Evolutionary conservation across 2,329 filamentous ascomycete genomes (phyloP).

Genomic region (Lasiodiplodia sp.): DNA sequence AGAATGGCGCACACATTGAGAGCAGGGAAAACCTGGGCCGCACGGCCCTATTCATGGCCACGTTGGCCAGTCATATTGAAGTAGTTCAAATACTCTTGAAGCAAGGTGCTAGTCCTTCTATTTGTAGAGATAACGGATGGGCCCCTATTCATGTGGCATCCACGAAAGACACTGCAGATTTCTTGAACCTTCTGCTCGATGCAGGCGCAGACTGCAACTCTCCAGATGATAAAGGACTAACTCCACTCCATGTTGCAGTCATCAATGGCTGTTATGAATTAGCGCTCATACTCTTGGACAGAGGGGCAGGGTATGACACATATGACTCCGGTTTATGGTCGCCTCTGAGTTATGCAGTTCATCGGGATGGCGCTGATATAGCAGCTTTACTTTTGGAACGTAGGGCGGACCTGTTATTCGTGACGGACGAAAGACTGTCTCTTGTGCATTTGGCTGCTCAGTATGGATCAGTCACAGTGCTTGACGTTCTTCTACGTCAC

Average conservation of each 20-base stretch:
- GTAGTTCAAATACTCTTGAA: neutral
- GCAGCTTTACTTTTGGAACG: neutral
- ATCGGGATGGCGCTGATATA: neutral
- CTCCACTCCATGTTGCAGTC: neutral
- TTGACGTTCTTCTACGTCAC: too few relatives aligned
- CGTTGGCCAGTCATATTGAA: neutral
- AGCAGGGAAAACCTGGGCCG: neutral
- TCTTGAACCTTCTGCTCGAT: neutral
- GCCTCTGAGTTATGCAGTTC: neutral
- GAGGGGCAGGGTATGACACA: neutral
- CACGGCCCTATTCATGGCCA: neutral
- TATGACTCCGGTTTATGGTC: neutral
- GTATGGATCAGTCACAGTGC: neutral
- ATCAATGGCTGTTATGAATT: neutral
- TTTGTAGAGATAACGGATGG: neutral
- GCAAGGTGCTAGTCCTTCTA: neutral
- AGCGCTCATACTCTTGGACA: neutral
- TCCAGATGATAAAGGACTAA: neutral
- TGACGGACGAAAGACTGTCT: neutral
- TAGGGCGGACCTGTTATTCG: neutral
- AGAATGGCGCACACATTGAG: too few relatives aligned
- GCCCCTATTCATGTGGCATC: neutral
- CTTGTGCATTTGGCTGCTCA: neutral
- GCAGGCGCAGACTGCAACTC: neutral
- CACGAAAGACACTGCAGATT: neutral